Evolutionary conservation across 495 filamentous ascomycete genomes (phyloP), one percentile per base, ranked within the genome.

Genomic region (Aspergillus asperescens): DNA sequence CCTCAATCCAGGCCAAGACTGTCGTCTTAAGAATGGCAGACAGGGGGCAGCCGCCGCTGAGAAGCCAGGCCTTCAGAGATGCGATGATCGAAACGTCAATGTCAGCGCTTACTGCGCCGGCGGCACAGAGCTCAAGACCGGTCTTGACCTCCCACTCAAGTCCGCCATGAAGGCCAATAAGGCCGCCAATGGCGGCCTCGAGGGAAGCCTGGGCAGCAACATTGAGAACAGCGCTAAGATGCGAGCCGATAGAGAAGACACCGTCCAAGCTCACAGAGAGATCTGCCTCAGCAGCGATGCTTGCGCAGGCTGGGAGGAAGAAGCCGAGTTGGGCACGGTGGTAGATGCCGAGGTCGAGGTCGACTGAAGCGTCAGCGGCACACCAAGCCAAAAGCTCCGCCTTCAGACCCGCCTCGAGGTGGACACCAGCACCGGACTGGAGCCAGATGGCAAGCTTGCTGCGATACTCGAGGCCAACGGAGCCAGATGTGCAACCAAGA

Each of bases 261-360:
- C 72, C 72, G 10, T 74, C 70, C 19, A 74, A 18, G 29, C 64
- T 72, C 24, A 74, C 70, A 39, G 63, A 66, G 34, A 74, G 61
- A 9, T 66, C 61, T 25, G 64, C 68, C 62, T 72, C 61, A 43
- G 71, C 69, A 34, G 71, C 69, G 32, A 70, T 60, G 22, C 63
- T 57, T 37, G 69, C 68, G 46, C 58, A 65, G 28, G 58, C 58
- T 34, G 72, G 72, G 54, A 71, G 62, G 57, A 66, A 73, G 38
- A 73, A 54, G 15, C 66, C 48, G 13, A 76, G 57, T 16, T 60
- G 63, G 48, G 71, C 68, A 27, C 57, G 47, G 40, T 63, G 57
- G 7, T 67, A 60, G 10, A 62, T 45, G 27, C 32, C 44, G 20
- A 41, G 61, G 56, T 44, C 70, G 52, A 24, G 51, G 44, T 47